Conservation (phyloP, 2,329 filamentous ascomycete genomes). For the Nothophoma quercina region DNA sequence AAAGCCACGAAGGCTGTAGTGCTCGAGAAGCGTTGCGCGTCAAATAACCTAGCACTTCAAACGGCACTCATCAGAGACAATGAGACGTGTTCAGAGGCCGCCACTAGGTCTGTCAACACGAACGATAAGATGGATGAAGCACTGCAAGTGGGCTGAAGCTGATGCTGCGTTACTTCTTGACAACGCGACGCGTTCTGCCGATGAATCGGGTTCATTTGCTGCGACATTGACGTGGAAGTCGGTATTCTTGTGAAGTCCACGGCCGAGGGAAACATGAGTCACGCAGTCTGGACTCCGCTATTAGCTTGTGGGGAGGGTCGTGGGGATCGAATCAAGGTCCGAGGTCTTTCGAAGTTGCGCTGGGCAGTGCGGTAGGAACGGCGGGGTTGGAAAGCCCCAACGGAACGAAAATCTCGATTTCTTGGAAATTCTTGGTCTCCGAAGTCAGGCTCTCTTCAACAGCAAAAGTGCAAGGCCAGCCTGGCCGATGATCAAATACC, state of each 20-base stretch:
- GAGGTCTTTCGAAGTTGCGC: neutral
- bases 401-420: neutral
- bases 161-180: too few species aligned
- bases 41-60: neutral
- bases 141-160: too few species aligned
- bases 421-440: neutral
- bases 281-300: neutral
- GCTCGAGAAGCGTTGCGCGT: neutral
- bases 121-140: too few species aligned
- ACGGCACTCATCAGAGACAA: neutral
- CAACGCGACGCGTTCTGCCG: too few species aligned
- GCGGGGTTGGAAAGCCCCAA: neutral
- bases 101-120: too few species aligned
- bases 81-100: too few species aligned
- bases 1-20: neutral
- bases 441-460: neutral
- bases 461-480: neutral
- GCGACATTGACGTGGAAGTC: neutral
- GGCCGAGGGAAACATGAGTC: neutral
- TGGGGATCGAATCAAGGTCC: neutral
- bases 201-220: too few species aligned
- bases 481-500: neutral
- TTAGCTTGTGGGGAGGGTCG: neutral
- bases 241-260: neutral
- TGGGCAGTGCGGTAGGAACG: constrained; percentile 4